These are phyloP conservation scores for Tuber borchii DNA, from an alignment of 495 filamentous ascomycete species.

Conservation along the genomic window DNA sequence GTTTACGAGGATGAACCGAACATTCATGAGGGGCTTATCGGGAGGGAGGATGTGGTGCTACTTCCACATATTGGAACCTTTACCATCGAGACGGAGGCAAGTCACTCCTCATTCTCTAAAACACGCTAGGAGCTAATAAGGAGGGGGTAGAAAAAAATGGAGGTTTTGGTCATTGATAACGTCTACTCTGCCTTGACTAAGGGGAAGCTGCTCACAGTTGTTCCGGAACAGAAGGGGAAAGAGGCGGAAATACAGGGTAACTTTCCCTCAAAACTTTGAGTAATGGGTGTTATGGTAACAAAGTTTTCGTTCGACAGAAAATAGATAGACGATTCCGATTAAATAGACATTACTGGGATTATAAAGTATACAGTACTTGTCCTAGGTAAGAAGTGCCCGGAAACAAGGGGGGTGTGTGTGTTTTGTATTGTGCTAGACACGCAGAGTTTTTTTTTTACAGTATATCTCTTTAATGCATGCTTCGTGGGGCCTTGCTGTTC, in stretches of 20 bases:
- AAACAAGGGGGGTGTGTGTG: background rate
- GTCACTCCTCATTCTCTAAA: slow-evolving; percentile 12
- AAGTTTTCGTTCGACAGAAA: background rate
- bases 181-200: slow-evolving; percentile 57
- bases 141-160: slow-evolving; percentile 49
- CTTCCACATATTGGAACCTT: slow-evolving; percentile 66
- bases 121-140: background rate
- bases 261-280: background rate
- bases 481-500: background rate
- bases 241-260: slow-evolving; percentile 21
- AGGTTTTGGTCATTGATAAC: slow-evolving; percentile 59
- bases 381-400: background rate
- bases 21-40: slow-evolving; percentile 56
- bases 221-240: slow-evolving; percentile 56
- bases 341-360: background rate
- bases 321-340: background rate
- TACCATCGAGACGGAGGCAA: slow-evolving; percentile 54
- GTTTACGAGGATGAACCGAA: slow-evolving; percentile 65
- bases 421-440: background rate
- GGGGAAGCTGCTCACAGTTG: slow-evolving; percentile 60
- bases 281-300: background rate
- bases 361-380: background rate
- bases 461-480: background rate
- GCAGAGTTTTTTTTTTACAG: background rate
- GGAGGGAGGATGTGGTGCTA: slow-evolving; percentile 56